Evolutionary conservation across 2,329 filamentous ascomycete genomes (phyloP), one percentile per base, ranked within the genome.

Genomic region (Aschersonia sp.): DNA sequence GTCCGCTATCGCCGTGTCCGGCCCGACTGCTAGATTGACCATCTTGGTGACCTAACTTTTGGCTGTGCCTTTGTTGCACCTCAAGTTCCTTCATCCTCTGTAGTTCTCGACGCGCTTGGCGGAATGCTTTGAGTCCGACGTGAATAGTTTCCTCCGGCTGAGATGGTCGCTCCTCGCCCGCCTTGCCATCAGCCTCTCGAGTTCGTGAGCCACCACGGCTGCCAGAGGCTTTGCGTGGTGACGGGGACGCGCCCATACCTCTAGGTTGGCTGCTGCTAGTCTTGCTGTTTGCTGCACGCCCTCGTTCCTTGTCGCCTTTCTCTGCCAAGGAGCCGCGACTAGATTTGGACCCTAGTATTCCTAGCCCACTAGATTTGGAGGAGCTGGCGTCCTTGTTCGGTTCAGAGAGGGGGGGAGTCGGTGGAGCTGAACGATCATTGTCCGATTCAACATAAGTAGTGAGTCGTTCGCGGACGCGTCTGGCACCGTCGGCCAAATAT

Each of bases 391-490:
- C 66, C 49, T 60, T 55, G 44, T 60, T 51, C 5, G 59, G 54
- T 35, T 71, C 66, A 9, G 64, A 54, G 29, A 72, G 68, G 3
- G 58, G 55, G 20, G 20, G 20, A 20, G 20, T 20, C 3, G 57
- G 51, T 3, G 63, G 56, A 29, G 51, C 45, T 4, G 58, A 51
- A 40, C 50, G 55, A 9, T 71, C 70, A 51, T 65, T 70, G 40
- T 86, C 80, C 3, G 74, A 73, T 55, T 85, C 82, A 0, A 78
- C 79, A 52, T 81, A 83, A 0, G 77, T 82, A 5, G 79, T 84
- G 43, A 89, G 67, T 54, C 79, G 82, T 61, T 89, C 84, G 46
- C 85, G 80, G 5, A 89, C 82, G 1, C 82, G 76, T 31, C 77
- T 77, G 48, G 84, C 78, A 12, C 84, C 78, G 53, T 81, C 76